Percentiles rank a stretch among this genome's conserved stretches.
phyloP scores from a whole-genome alignment of 2,329 filamentous ascomycete species.

The Hypoxylon sp. region DNA sequence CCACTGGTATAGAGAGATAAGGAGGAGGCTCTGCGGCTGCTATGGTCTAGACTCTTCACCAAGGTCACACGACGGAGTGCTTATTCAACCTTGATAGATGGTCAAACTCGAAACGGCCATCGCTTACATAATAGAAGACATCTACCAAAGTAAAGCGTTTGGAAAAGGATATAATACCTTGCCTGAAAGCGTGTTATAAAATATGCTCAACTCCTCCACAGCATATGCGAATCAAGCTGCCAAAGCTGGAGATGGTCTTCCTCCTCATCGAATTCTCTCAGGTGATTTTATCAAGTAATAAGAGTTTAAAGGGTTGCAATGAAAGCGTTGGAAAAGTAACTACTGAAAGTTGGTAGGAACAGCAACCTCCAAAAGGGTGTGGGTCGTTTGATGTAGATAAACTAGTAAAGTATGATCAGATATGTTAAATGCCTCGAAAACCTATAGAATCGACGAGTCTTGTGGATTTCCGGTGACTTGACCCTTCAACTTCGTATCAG shows the following conservation, averaged over 20 bases:
- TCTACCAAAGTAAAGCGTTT: neutral
- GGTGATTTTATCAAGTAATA: too few relatives aligned
- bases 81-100: neutral
- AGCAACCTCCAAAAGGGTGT: neutral
- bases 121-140: too few relatives aligned
- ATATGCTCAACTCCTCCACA: too few relatives aligned
- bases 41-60: neutral
- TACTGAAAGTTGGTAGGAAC: too few relatives aligned
- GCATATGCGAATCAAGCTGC: too few relatives aligned
- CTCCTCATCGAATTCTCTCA: too few relatives aligned
- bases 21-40: slow-evolving; percentile 2
- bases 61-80: neutral
- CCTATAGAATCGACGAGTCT: neutral
- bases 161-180: too few relatives aligned
- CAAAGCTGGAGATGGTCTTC: too few relatives aligned
- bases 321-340: too few relatives aligned
- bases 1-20: neutral
- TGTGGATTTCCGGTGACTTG: neutral
- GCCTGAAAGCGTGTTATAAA: too few relatives aligned
- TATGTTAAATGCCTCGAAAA: neutral
- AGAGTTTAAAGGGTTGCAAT: too few relatives aligned
- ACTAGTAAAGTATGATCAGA: neutral
- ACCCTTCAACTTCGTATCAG: slow-evolving; percentile 19
- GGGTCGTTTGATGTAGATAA: neutral
- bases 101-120: too few relatives aligned